Conservation (phyloP, 2,329 filamentous ascomycete species). For the Mollisiaceae sp. region DNA sequence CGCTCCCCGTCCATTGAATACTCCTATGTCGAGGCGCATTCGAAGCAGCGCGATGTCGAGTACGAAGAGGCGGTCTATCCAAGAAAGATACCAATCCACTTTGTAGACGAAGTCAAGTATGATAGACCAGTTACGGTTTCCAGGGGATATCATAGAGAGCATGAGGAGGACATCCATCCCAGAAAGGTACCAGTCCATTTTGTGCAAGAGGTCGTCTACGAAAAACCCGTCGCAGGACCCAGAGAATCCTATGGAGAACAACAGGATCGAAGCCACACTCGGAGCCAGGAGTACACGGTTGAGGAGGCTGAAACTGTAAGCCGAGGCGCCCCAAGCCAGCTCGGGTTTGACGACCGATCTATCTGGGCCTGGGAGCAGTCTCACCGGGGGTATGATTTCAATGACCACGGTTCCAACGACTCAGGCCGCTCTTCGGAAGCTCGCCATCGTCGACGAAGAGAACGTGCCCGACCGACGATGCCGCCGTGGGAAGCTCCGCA, state of each 20-base stretch:
- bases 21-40: conserved; percentile 18
- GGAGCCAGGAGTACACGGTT: not conserved
- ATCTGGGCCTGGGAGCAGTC: not conserved
- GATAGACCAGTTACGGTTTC: not conserved
- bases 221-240: conserved; percentile 4
- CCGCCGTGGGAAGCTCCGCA: conserved; percentile 18
- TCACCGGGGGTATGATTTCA: conserved; percentile 21
- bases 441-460: conserved; percentile 25
- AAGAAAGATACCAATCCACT: conserved; percentile 7
- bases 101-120: not conserved
- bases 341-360: not conserved
- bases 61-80: conserved; percentile 9
- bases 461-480: conserved; percentile 13
- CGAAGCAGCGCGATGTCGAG: not conserved
- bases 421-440: conserved; percentile 22
- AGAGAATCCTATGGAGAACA: conserved; percentile 3
- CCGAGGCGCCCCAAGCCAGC: not conserved
- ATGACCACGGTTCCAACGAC: conserved; percentile 11
- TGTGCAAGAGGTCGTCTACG: conserved; percentile 5
- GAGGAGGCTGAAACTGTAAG: conserved; percentile 3
- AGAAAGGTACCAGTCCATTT: not conserved
- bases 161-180: not conserved
- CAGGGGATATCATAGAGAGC: not conserved
- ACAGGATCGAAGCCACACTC: not conserved
- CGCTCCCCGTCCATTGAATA: conserved; percentile 22